Evolutionary conservation across 148 eudicot species (phyloP).

Genomic region (Euryodendron excelsum): DNA sequence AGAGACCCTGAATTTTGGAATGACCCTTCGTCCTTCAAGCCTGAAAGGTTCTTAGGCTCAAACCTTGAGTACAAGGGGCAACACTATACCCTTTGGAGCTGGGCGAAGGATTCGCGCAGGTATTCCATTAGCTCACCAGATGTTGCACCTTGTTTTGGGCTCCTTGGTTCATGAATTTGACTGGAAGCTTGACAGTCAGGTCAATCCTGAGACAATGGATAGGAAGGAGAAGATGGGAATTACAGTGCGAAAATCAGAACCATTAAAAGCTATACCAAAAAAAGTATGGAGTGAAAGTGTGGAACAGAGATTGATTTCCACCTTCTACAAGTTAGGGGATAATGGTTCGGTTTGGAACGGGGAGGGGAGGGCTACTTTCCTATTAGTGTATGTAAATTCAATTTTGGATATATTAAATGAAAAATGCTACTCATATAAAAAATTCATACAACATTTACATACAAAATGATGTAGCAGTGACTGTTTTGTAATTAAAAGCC

Average conservation of each 20-base stretch:
- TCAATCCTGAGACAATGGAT: neutral
- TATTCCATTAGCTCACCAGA: slow-evolving; percentile 16
- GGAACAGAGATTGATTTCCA: too few species aligned
- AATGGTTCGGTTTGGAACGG: too few species aligned
- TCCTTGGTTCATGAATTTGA: slow-evolving; percentile 27
- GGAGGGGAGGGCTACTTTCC: too few species aligned
- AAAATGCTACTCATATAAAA: too few species aligned
- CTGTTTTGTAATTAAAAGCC: too few species aligned
- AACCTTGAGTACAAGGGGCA: slow-evolving; percentile 24
- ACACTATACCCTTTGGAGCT: slow-evolving; percentile 27
- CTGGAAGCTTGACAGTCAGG: slow-evolving; percentile 2
- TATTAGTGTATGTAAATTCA: too few species aligned
- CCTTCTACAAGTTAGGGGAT: too few species aligned
- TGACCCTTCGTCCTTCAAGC: slow-evolving; percentile 13
- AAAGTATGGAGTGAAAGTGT: too few species aligned
- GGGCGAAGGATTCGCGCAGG: slow-evolving; percentile 27
- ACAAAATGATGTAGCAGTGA: too few species aligned
- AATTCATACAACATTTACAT: too few species aligned
- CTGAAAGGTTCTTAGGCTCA: slow-evolving; percentile 19
- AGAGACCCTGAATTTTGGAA: slow-evolving; percentile 19
- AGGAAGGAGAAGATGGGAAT: slow-evolving; percentile 20
- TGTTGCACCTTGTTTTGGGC: slow-evolving; percentile 22
- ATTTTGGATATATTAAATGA: too few species aligned
- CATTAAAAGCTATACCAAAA: neutral
- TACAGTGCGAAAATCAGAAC: neutral